Evolutionary conservation across 495 filamentous ascomycete species (phyloP).

Genomic region (Penicillium nucicola): DNA sequence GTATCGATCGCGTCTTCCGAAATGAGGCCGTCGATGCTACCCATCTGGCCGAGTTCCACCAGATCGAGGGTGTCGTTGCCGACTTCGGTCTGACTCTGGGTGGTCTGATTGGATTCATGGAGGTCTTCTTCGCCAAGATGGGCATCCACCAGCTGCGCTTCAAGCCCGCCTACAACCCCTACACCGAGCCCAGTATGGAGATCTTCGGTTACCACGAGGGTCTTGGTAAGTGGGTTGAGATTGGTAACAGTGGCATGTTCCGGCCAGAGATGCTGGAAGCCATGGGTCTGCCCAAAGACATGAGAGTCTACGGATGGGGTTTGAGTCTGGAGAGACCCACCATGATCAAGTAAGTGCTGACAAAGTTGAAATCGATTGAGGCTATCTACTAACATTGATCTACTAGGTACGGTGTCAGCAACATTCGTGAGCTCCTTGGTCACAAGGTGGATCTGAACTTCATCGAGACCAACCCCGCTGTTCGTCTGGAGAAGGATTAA

Average conservation of each 20-base stretch:
- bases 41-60: conserved; percentile 97
- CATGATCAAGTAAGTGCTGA: conserved; percentile 78
- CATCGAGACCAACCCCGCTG: conserved; percentile 77
- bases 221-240: conserved; percentile 88
- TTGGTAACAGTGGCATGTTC: conserved; percentile 98
- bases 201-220: conserved; percentile 93
- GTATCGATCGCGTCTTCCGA: conserved; percentile 94
- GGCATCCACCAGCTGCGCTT: conserved; percentile 83
- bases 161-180: conserved; percentile 98
- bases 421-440: conserved; percentile 81
- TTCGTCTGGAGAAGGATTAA: conserved; percentile 74
- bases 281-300: conserved; percentile 83
- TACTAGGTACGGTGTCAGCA: conserved; percentile 66
- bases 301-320: conserved; percentile 89
- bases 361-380: background rate
- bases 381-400: conserved; percentile 6
- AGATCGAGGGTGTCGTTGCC: conserved; percentile 96
- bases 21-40: conserved; percentile 96
- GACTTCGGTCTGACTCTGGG: conserved; percentile 89
- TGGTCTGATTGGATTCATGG: conserved; percentile 94
- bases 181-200: conserved; percentile 98
- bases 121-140: conserved; percentile 95
- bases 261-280: conserved; percentile 90
- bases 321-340: conserved; percentile 89
- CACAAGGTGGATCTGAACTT: conserved; percentile 83